Percentiles rank a stretch among this genome's conserved stretches.
Conservation (phyloP, 495 filamentous ascomycete species). For the Xylaria acuta region DNA sequence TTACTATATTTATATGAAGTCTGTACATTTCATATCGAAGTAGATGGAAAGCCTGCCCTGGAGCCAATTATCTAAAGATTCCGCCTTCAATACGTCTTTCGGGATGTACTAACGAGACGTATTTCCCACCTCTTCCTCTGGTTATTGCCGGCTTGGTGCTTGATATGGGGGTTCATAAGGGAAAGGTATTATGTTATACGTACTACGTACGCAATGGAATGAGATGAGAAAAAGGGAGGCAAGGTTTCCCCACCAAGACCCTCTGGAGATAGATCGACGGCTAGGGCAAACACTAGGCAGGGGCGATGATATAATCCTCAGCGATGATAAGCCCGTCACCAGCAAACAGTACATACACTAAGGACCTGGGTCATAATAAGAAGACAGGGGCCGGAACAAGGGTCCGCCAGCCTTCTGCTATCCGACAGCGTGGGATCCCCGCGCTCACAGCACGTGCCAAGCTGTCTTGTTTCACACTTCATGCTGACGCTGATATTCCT, state of each 20-base stretch:
- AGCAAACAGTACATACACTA: too few species aligned
- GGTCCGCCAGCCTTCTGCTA: slow-evolving; percentile 13
- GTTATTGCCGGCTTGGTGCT: slow-evolving; percentile 1
- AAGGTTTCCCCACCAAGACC: slow-evolving; percentile 13
- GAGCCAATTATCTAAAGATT: neutral
- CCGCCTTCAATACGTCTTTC: neutral
- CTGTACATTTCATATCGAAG: neutral
- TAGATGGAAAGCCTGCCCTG: neutral
- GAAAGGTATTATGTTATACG: neutral
- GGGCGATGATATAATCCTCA: slow-evolving; percentile 5
- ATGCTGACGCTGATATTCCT: slow-evolving; percentile 5
- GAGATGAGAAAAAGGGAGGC: neutral
- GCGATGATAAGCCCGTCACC: neutral
- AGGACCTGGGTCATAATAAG: neutral
- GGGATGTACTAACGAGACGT: neutral
- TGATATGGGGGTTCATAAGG: neutral
- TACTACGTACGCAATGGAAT: slow-evolving; percentile 7
- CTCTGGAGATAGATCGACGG: slow-evolving; percentile 14
- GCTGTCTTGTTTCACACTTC: slow-evolving; percentile 17
- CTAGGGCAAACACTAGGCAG: slow-evolving; percentile 14
- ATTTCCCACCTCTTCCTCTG: neutral
- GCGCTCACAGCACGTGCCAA: slow-evolving; percentile 21
- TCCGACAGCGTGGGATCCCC: slow-evolving; percentile 28
- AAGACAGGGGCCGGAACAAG: slow-evolving; percentile 1
- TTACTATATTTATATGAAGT: neutral